These are phyloP conservation scores for Epichloe glyceriae DNA, from an alignment of 2,329 filamentous ascomycete genomes.

Conservation along the genomic window DNA sequence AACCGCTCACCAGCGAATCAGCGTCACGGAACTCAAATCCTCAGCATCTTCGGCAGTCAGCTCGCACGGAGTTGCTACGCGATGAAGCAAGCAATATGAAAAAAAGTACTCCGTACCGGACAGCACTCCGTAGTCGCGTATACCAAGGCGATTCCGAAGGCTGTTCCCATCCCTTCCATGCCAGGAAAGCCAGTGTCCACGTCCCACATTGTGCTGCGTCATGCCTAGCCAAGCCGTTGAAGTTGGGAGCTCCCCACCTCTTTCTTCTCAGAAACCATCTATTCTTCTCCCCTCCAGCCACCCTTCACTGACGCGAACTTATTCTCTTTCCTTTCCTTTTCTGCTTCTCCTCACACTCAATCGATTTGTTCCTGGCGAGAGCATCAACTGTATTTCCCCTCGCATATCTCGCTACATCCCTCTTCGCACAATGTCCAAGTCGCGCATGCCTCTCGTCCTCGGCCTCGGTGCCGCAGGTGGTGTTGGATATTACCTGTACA, in stretches of 20 bases:
- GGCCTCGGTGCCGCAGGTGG: conserved; percentile 54
- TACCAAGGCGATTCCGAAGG: no score
- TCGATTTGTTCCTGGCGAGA: neutral
- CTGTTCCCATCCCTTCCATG: no score
- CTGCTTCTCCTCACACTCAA: neutral
- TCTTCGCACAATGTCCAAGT: conserved; percentile 30
- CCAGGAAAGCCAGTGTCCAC: neutral
- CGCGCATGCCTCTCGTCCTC: conserved; percentile 35
- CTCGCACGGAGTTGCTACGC: neutral
- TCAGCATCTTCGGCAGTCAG: neutral
- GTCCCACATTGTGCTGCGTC: neutral
- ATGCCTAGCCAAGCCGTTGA: neutral
- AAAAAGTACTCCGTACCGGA: no score
- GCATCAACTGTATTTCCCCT: neutral
- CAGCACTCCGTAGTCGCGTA: no score
- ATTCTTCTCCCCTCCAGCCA: conserved; percentile 1
- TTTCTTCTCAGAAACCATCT: neutral
- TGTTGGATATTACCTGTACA: conserved; percentile 84
- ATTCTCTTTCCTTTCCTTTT: neutral
- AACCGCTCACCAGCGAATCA: conserved; percentile 5
- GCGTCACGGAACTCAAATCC: neutral
- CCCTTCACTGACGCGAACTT: neutral
- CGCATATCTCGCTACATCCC: neutral
- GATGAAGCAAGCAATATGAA: neutral
- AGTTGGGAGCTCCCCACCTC: neutral